Evolutionary conservation across 2,329 filamentous ascomycete species (phyloP).

Genomic region (Sporothrix pseudoabietina): DNA sequence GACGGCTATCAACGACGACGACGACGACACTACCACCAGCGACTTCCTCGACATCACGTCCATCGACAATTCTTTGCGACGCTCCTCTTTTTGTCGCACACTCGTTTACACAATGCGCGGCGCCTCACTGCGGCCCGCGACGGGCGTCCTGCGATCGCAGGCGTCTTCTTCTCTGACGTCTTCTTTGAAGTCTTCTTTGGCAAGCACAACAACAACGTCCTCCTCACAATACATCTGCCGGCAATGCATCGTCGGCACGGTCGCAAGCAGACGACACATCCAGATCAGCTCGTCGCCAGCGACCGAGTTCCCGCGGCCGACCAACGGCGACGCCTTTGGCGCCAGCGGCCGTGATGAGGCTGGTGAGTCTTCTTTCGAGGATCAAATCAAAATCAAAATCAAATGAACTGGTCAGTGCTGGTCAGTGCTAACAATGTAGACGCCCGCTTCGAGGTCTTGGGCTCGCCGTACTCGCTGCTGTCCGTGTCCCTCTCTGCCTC

Average conservation of each 20-base stretch:
- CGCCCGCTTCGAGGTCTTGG: conserved; percentile 91
- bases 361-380: conserved; percentile 45
- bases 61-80: not conserved
- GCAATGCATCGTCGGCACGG: conserved; percentile 48
- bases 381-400: not conserved
- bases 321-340: conserved; percentile 57
- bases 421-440: conserved; percentile 58
- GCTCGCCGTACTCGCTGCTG: conserved; percentile 87
- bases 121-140: conserved; percentile 24
- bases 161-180: conserved; percentile 11
- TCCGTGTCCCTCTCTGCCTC: conserved; percentile 92
- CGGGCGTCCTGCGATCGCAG: conserved; percentile 26
- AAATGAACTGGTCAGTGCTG: not conserved
- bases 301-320: conserved; percentile 53
- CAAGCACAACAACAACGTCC: not conserved
- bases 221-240: conserved; percentile 50
- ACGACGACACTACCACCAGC: not conserved
- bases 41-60: not conserved
- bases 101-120: conserved; percentile 30
- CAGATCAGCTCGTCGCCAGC: conserved; percentile 65
- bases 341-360: conserved; percentile 52
- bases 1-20: not conserved
- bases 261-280: conserved; percentile 47
- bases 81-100: not conserved
- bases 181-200: not conserved